Conservation (phyloP, 225 moss, liverwort and hornwort species). For the Ulota crispa region DNA sequence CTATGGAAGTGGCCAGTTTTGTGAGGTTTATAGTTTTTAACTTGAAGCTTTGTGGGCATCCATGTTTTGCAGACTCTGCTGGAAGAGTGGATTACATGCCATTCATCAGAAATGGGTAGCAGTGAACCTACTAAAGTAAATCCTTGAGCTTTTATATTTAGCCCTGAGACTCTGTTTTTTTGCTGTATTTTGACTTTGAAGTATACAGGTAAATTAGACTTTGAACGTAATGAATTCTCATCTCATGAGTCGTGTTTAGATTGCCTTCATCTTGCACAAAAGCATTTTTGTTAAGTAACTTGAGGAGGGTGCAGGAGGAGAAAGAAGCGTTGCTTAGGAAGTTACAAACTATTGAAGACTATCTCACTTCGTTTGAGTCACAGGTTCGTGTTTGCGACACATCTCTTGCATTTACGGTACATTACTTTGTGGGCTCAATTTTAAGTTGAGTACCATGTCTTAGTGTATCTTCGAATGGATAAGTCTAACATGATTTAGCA, state of each 20-base stretch:
- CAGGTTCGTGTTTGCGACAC: slow-evolving; percentile 33
- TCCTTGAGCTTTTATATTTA: not conserved
- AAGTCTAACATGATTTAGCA: not conserved
- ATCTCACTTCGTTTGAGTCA: slow-evolving; percentile 83
- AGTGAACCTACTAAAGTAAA: slow-evolving; percentile 58
- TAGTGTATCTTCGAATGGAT: not conserved
- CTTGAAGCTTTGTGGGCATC: not conserved
- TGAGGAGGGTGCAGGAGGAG: slow-evolving; percentile 45
- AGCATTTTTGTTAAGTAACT: not conserved
- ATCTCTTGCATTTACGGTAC: not conserved
- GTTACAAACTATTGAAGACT: slow-evolving; percentile 85
- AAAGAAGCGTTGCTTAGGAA: slow-evolving; percentile 70
- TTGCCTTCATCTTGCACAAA: slow-evolving; percentile 15
- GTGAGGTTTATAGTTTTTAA: not conserved
- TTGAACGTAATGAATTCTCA: not conserved
- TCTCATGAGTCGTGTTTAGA: not conserved
- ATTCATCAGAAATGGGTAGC: slow-evolving; percentile 64
- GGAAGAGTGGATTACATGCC: slow-evolving; percentile 93
- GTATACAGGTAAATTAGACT: not conserved
- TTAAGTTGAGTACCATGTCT: not conserved
- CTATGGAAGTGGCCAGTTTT: not conserved
- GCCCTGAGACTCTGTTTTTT: not conserved
- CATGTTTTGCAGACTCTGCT: slow-evolving; percentile 65
- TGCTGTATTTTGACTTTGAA: not conserved
- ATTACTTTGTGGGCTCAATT: not conserved